Evolutionary conservation across 176 grass and related monocot genomes (phyloP), one percentile per base, ranked within the genome.

Genomic region (Triticum turgidum): DNA sequence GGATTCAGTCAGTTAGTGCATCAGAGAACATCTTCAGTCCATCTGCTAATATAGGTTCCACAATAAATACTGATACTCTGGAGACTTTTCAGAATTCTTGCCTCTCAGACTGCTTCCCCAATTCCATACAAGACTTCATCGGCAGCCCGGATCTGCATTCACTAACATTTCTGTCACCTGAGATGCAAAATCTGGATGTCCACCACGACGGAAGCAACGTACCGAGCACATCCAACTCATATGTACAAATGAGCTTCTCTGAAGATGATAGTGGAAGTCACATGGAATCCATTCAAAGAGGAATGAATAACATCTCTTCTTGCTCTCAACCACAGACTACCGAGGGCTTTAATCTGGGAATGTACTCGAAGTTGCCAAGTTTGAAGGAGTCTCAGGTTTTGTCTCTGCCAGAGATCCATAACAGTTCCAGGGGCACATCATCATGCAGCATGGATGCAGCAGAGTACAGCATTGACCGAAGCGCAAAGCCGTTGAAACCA

Each of bases 371-470:
- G 39, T 33, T 93, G 25, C 81, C 89, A 83, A 89, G 80, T 64
- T 77, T 92, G 34, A 81, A 80, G 76, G 93, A 93, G 76, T 74
- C 86, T 30, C 82, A 85, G 61, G 41, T 85, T 9, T 61, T 92
- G 73, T 79, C 93, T 52, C 62, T 93, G 17, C 93, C 84, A 77
- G 86, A 93, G 38, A 87, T 93, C 63, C 89, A 86, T 66, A 86
- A 83, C 68, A 85, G 82, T 82, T 85, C 89, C 71, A 86, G 86
- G 75, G 91, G 91, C 14, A 91, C 94, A 73, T 96, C 97, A 35
- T 91, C 92, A 4, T 89, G 93, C 74, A 98, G 93, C 41, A 95
- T 98, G 65, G 93, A 91, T 63, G 89, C 68, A 1, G 86, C 84
- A 0, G 92, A 91, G 33, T 88, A 84, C 86, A 83, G 61, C 89